A percentile compares a stretch with the other conserved stretches of the same genome.
phyloP scores from a whole-genome alignment of 108 stramenopile species.

The Asterionellopsis glacialis region DNA sequence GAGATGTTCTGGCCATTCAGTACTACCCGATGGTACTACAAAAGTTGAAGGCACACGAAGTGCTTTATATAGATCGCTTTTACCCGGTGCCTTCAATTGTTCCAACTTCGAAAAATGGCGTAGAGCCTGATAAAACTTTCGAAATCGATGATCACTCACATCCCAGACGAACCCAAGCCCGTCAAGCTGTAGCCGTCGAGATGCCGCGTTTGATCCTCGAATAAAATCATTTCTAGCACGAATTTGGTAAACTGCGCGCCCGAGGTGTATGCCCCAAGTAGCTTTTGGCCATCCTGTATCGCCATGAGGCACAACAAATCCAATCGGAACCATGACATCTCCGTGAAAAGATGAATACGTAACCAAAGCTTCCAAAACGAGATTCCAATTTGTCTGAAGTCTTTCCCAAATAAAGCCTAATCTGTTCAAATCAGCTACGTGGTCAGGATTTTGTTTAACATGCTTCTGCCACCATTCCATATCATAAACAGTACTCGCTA shows the following conservation, averaged over 20 bases:
- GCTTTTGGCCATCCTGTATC: constrained; percentile 54
- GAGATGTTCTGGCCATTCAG: constrained; percentile 58
- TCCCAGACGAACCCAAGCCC: constrained; percentile 77
- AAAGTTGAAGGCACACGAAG: constrained; percentile 63
- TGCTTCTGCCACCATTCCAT: constrained; percentile 82
- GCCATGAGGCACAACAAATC: constrained; percentile 61
- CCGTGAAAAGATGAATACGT: constrained; percentile 43
- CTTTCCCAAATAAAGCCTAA: constrained; percentile 83
- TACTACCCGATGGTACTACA: constrained; percentile 47
- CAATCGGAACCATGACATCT: constrained; percentile 55
- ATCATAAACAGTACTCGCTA: constrained; percentile 60
- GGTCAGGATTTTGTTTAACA: constrained; percentile 45
- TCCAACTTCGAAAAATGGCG: constrained; percentile 45
- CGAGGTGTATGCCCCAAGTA: constrained; percentile 66
- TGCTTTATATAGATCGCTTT: not conserved
- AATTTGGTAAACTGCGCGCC: constrained; percentile 58
- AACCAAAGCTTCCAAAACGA: constrained; percentile 68
- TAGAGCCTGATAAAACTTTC: constrained; percentile 48
- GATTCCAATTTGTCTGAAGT: constrained; percentile 80
- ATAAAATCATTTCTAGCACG: constrained; percentile 65
- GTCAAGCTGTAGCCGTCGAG: constrained; percentile 56
- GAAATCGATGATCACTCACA: constrained; percentile 50
- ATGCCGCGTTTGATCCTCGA: constrained; percentile 22
- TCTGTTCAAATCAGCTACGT: constrained; percentile 62
- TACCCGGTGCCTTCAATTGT: not conserved